Conservation (phyloP, 2,329 filamentous ascomycete genomes). For the Curvularia hawaiiensis region DNA sequence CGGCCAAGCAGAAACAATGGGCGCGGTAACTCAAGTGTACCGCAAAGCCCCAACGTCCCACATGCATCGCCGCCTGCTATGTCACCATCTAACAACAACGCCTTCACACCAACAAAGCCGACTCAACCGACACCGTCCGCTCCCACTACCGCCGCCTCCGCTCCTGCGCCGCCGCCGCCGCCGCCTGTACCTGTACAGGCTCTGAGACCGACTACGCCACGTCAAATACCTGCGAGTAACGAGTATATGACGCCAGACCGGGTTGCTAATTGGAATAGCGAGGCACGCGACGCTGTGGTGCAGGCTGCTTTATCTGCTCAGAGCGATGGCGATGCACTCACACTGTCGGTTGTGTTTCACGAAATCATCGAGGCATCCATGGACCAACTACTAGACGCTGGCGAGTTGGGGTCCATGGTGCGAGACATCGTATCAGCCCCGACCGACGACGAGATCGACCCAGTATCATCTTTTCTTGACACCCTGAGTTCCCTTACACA, state of each 20-base stretch:
- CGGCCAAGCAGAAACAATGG: conserved; percentile 36
- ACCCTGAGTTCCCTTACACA: conserved; percentile 80
- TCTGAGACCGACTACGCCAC: conserved; percentile 15
- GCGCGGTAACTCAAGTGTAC: conserved; percentile 37
- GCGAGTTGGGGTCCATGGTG: conserved; percentile 73
- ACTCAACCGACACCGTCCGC: conserved; percentile 26
- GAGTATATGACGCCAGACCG: conserved; percentile 74
- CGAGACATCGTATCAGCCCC: conserved; percentile 71
- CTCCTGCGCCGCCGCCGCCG: background rate
- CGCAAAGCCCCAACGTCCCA: conserved; percentile 37
- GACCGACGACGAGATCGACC: conserved; percentile 51
- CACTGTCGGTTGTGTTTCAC: conserved; percentile 76
- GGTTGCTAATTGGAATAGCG: conserved; percentile 69
- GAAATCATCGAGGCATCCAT: conserved; percentile 81
- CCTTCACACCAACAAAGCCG: conserved; percentile 25
- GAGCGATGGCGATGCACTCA: conserved; percentile 69
- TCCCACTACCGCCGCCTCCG: conserved; percentile 7
- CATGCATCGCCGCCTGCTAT: conserved; percentile 42
- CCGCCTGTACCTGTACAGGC: conserved; percentile 44
- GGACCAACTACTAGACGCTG: conserved; percentile 68
- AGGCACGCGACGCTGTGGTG: conserved; percentile 70
- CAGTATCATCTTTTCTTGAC: conserved; percentile 75
- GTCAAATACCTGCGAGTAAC: conserved; percentile 65
- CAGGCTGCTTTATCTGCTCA: conserved; percentile 68
- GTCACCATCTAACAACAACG: conserved; percentile 32